Evolutionary conservation across 1,139 yeast genomes (phyloP).

Genomic region (Taphrina betulina): DNA sequence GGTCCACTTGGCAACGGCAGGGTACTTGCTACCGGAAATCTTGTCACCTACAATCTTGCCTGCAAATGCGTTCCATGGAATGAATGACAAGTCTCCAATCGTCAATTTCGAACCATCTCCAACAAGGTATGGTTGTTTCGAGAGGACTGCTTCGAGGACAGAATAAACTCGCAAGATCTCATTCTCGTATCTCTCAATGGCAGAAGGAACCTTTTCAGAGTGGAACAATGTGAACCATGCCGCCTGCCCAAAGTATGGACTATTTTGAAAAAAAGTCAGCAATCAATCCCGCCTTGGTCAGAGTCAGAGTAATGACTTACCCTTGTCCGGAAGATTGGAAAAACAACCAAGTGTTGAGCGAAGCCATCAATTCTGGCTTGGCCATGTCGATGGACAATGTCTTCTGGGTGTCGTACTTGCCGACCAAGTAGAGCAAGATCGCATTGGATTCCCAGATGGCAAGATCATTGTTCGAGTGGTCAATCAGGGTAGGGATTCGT

Average conservation of each 20-base stretch:
- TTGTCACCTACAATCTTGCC: constrained; percentile 26
- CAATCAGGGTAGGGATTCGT: constrained; percentile 53
- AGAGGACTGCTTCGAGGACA: constrained; percentile 90
- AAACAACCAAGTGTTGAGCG: constrained; percentile 76
- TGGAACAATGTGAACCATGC: constrained; percentile 90
- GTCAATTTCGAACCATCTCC: constrained; percentile 32
- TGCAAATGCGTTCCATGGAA: constrained; percentile 30
- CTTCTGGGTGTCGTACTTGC: constrained; percentile 66
- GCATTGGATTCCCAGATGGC: constrained; percentile 36
- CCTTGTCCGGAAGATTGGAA: constrained; percentile 90
- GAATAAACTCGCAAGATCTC: constrained; percentile 93
- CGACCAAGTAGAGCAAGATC: constrained; percentile 46
- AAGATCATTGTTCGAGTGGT: constrained; percentile 30
- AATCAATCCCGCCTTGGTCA: too few species aligned
- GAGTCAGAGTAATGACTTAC: too few species aligned
- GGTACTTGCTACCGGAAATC: constrained; percentile 18
- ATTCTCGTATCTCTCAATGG: constrained; percentile 86
- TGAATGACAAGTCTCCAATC: constrained; percentile 33
- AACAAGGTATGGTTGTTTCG: constrained; percentile 76
- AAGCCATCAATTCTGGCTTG: constrained; percentile 78
- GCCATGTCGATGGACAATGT: constrained; percentile 72
- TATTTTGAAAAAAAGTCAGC: background rate
- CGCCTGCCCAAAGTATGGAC: constrained; percentile 95
- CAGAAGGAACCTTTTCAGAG: constrained; percentile 79
- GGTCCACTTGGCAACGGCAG: constrained; percentile 19